These are phyloP conservation scores for Silybum marianum DNA, from an alignment of 129 eudicot genomes.

Conservation along the genomic window DNA sequence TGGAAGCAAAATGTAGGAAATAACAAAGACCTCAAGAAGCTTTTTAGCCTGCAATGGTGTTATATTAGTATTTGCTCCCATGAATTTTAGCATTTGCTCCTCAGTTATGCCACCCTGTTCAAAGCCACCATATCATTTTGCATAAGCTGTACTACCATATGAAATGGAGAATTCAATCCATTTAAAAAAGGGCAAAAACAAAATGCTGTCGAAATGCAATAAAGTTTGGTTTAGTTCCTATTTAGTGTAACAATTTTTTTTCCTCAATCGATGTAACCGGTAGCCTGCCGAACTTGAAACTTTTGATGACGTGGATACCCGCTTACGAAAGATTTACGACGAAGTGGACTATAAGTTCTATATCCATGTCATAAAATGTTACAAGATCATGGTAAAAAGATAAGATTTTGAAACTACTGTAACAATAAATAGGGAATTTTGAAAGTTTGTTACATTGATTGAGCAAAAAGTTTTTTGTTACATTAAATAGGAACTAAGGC, in stretches of 20 bases:
- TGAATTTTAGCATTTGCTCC: constrained; percentile 96
- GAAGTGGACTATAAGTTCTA: background rate
- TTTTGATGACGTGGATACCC: background rate
- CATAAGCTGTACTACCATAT: constrained; percentile 8
- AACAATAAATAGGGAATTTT: background rate
- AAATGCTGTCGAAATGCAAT: background rate
- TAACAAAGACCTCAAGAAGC: constrained; percentile 78
- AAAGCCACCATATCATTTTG: constrained; percentile 10
- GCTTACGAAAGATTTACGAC: background rate
- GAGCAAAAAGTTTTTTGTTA: background rate
- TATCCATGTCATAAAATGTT: background rate
- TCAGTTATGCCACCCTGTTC: constrained; percentile 96
- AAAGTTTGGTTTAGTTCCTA: background rate
- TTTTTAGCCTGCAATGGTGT: constrained; percentile 80
- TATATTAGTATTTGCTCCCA: constrained; percentile 89
- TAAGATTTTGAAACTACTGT: background rate
- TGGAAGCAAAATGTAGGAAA: constrained; percentile 22
- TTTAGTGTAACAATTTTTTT: background rate
- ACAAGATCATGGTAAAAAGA: background rate
- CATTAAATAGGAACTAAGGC: background rate
- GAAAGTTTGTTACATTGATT: background rate
- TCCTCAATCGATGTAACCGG: background rate
- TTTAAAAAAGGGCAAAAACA: background rate
- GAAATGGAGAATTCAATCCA: background rate
- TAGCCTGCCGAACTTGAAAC: background rate